Base-by-base conservation (phyloP, 2,329 filamentous ascomycete genomes). In the Alternaria dauci region DNA sequence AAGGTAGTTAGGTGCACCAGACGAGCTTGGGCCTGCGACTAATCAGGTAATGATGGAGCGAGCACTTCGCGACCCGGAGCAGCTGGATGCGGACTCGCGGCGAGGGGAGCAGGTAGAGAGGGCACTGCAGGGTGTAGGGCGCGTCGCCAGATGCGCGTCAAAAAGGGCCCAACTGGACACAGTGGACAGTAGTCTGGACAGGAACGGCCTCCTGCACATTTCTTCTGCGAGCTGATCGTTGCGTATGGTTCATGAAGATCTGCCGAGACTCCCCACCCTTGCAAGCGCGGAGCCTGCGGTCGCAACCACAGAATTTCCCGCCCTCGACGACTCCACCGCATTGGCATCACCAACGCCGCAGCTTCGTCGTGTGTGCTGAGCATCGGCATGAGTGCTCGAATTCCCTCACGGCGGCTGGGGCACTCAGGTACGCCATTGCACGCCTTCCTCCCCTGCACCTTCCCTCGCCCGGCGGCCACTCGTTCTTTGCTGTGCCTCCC, bases 301-400 rank as follows among this genome's bases (percentile, higher is more conserved):
- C 57, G 61, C 59, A 61, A 55, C 55, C 53, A 59, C 59, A 65
- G 66, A 68, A 68, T 58, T 68, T 68, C 61, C 59, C 59, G 52
- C 34, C 20, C 20, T 23, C 20, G 20, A 23, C 36, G 16, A 53
- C 57, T 30, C 54, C 62, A 59, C 65, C 30, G 46, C 58, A 18
- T 11, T 28, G 58, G 51, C 46, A 52, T 46, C 66, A 67, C 67
- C 71, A 59, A 52, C 67, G 61, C 62, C 61, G 55, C 64, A 66
- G 66, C 66, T 71, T 72, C 69, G 74, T 42, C 61, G 58, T 46
- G 55, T 59, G 58, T 46, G 55, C 48, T 54, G 58, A 65, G 61
- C 70, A 71, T 71, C 72, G 55, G 66, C 74, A 93, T 92, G 90
- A 91, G 84, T 80, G 79, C 90, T 71, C 85, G 86, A 78, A 80